Percentiles rank a stretch among this genome's conserved stretches.
Conservation (phyloP, 2,329 filamentous ascomycete genomes). For the Exophiala lecanii-corni region DNA sequence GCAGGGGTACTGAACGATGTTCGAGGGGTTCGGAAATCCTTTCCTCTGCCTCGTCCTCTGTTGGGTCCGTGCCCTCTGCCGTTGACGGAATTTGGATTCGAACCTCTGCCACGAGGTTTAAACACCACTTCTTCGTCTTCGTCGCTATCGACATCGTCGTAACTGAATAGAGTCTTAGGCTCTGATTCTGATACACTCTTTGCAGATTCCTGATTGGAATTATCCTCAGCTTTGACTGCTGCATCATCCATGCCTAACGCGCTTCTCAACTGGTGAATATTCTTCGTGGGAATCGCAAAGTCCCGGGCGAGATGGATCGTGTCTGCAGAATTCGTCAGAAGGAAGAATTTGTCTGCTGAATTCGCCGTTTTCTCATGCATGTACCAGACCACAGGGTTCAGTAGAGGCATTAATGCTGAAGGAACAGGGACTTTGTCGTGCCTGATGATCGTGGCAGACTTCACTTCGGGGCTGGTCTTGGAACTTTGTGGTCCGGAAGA, state of each 20-base stretch:
- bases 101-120: slow-evolving; percentile 25
- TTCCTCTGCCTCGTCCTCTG: slow-evolving; percentile 12
- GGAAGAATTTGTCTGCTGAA: slow-evolving; percentile 35
- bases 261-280: slow-evolving; percentile 44
- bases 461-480: slow-evolving; percentile 42
- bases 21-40: slow-evolving; percentile 13
- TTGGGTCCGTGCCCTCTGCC: slow-evolving; percentile 9
- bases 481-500: slow-evolving; percentile 40
- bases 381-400: slow-evolving; percentile 44
- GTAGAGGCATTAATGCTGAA: slow-evolving; percentile 36
- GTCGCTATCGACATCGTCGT: slow-evolving; percentile 44
- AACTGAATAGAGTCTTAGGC: slow-evolving; percentile 40
- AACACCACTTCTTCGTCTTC: slow-evolving; percentile 47
- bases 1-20: slow-evolving; percentile 19
- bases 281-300: slow-evolving; percentile 44
- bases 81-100: slow-evolving; percentile 6
- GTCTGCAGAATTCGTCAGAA: slow-evolving; percentile 43
- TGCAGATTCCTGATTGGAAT: slow-evolving; percentile 38
- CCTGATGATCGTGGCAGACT: slow-evolving; percentile 20
- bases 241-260: slow-evolving; percentile 45
- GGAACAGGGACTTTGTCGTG: slow-evolving; percentile 32
- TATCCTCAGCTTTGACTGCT: slow-evolving; percentile 42
- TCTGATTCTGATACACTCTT: slow-evolving; percentile 30
- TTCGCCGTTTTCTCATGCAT: slow-evolving; percentile 33
- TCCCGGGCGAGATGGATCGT: slow-evolving; percentile 42